A percentile compares a stretch with the other conserved stretches of the same genome.
These are phyloP conservation scores for Gynostemma pentaphyllum DNA, from an alignment of 306 rosid genomes.

Conservation along the genomic window DNA sequence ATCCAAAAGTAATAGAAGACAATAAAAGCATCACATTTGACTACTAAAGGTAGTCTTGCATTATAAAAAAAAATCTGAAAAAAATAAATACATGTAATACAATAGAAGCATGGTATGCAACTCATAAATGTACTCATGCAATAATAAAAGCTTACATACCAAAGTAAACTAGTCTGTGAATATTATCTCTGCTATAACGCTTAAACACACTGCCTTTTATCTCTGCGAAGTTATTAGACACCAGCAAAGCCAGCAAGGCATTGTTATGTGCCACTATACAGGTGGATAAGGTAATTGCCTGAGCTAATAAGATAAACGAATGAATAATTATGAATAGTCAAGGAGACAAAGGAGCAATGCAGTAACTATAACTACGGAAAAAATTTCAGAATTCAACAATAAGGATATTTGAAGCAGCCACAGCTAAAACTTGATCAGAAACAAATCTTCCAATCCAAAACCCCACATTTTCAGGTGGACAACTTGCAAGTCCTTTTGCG, in stretches of 20 bases:
- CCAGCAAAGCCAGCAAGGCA: slow-evolving; percentile 85
- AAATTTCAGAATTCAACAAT: background rate
- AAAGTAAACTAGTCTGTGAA: slow-evolving; percentile 84
- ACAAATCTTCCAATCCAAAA: slow-evolving; percentile 80
- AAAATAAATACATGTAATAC: background rate
- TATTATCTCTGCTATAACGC: slow-evolving; percentile 80
- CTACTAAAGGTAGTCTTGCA: background rate
- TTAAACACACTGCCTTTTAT: slow-evolving; percentile 91
- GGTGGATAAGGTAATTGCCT: slow-evolving; percentile 95
- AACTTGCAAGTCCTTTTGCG: slow-evolving; percentile 80
- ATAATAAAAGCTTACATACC: slow-evolving; percentile 40
- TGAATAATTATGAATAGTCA: slow-evolving; percentile 66
- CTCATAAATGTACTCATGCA: background rate
- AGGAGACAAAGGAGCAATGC: slow-evolving; percentile 40
- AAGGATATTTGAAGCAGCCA: slow-evolving; percentile 95
- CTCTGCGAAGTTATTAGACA: slow-evolving; percentile 96
- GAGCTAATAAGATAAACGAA: slow-evolving; percentile 92
- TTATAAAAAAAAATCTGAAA: background rate
- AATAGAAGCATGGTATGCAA: background rate
- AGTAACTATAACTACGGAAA: background rate
- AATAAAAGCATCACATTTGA: background rate
- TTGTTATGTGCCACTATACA: slow-evolving; percentile 96
- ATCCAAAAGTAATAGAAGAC: background rate
- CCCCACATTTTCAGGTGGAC: slow-evolving; percentile 47
- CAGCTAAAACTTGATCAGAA: slow-evolving; percentile 65